Evolutionary conservation across 305 asterid genomes (phyloP), one percentile per base, ranked within the genome.

Genomic region (Fraxinus dipetala): DNA sequence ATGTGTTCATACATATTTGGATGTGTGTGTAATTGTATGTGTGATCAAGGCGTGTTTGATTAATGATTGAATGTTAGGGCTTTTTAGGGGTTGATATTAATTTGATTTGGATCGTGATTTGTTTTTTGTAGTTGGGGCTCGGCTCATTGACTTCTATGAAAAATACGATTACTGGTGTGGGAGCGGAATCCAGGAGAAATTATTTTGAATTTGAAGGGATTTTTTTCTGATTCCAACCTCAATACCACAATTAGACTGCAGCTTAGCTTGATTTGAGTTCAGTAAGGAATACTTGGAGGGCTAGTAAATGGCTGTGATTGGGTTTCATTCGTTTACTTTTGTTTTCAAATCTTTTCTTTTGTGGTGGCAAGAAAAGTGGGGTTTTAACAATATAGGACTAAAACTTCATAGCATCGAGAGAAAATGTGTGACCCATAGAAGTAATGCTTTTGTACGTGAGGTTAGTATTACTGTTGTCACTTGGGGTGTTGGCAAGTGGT

Each of bases 111-210:
- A 20, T 34, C 30, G 78, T 69, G n/a, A 22, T 31, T 35, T 34
- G 75, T 31, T 81, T 34, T 34, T 34, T 34, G 72, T 40, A 67
- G 80, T 73, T 73, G 38, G 79, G 20, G 34, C 75, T 14, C 38
- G 48, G 79, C 69, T 72, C 54, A 28, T 26, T 56, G 78, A 20
- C 26, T 72, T 78, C 13, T 78, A 72, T 69, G 32, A 45, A 36
- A 22, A 48, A 43, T 30, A 40, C 32, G 7, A 16, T 30, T 45
- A 70, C 63, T 70, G 78, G 4, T 4, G 14, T 73, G 78, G 43
- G 5, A 28, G 34, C 18, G 7, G 35, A 38, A 26, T 30, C 77
- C 43, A 61, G 48, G 67, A 43, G 30, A 73, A 59, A 6, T 28
- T 3, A 35, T 63, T 67, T 56, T 4, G n/a, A 75, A 32, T 38